Conservation (phyloP, 495 filamentous ascomycete species). For the Penicillium simplicissimum region DNA sequence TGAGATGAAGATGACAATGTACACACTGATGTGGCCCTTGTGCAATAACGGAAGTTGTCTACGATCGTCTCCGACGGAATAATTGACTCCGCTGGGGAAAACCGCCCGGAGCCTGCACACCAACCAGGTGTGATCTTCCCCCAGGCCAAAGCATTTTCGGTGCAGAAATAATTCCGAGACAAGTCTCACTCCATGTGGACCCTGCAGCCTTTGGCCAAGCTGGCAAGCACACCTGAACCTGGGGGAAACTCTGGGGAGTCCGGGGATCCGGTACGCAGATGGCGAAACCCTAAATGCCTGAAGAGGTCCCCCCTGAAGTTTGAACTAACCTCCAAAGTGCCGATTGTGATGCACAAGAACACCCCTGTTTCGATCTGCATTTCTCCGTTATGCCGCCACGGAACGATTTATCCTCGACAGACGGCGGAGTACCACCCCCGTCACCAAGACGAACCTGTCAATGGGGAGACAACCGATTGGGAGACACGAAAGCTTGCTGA, state of each 20-base stretch:
- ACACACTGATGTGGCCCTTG: neutral
- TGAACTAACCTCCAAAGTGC: neutral
- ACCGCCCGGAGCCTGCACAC: neutral
- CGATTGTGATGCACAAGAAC: neutral
- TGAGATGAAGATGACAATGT: neutral
- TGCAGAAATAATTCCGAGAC: slow-evolving; percentile 8
- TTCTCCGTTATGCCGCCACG: slow-evolving; percentile 2
- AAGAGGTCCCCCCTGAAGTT: neutral
- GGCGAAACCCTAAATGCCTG: neutral
- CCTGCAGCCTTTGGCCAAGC: neutral
- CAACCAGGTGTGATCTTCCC: neutral
- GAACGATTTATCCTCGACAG: neutral
- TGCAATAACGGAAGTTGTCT: neutral
- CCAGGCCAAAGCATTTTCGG: neutral
- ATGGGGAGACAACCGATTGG: neutral
- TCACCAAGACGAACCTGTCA: neutral
- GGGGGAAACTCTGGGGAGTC: no score
- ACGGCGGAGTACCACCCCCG: neutral
- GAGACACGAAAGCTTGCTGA: neutral
- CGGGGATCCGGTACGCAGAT: neutral
- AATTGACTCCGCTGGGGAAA: neutral
- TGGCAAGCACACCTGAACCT: no score
- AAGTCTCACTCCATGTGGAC: neutral
- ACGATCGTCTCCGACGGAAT: neutral
- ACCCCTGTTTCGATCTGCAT: neutral